These are phyloP conservation scores for Penicillium daleae DNA, from an alignment of 495 filamentous ascomycete genomes.

Conservation along the genomic window DNA sequence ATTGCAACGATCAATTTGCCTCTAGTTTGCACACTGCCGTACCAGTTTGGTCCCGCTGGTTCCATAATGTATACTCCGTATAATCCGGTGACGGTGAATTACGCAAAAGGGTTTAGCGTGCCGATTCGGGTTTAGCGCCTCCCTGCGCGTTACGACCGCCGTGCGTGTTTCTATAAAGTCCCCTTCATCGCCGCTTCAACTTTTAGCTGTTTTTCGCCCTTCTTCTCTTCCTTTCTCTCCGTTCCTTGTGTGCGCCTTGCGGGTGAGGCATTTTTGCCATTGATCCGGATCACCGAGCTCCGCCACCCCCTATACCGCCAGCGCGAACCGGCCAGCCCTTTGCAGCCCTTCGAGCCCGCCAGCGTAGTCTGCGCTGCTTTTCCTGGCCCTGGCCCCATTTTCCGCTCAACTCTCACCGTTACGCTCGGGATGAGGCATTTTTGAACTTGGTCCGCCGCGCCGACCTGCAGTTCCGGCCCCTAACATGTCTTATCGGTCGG, in stretches of 20 bases:
- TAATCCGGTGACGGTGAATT: constrained; percentile 1
- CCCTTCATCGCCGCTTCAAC: background rate
- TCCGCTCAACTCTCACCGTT: background rate
- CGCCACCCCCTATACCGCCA: background rate
- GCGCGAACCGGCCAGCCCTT: constrained; percentile 1
- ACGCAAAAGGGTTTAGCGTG: background rate
- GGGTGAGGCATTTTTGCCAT: background rate
- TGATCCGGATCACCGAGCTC: too few species aligned
- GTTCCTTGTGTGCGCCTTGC: background rate
- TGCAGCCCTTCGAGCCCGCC: background rate
- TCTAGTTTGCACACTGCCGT: too few species aligned
- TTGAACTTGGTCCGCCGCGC: constrained; percentile 5
- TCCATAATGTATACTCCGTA: too few species aligned
- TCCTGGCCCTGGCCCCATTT: background rate
- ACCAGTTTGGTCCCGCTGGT: too few species aligned
- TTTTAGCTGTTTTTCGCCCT: background rate
- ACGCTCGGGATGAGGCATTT: constrained; percentile 6
- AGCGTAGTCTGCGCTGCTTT: background rate
- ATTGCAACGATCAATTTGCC: too few species aligned
- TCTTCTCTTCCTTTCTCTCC: constrained; percentile 3
- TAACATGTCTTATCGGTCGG: background rate
- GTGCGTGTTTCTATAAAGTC: too few species aligned
- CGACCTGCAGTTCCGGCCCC: constrained; percentile 3
- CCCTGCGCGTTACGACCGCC: too few species aligned
- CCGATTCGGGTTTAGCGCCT: background rate